Base-by-base conservation (phyloP, 257 asterid genomes). In the Verbena officinalis region DNA sequence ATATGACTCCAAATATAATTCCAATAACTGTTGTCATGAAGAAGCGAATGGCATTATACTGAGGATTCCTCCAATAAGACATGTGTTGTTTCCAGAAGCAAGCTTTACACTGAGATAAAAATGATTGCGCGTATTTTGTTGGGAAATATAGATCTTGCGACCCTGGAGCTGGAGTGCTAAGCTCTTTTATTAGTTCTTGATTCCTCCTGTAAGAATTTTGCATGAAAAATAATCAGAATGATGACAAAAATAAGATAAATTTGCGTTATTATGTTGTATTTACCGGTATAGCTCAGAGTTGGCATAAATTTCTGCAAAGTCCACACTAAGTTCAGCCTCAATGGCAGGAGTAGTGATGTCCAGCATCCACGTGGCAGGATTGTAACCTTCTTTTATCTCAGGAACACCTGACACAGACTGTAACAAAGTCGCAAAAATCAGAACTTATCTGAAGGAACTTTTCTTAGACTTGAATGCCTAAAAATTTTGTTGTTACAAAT, bases 351-450 rank as follows among this genome's bases (percentile, higher is more conserved):
- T 74, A 53, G 80, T 84, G 73, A 91, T 65, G 1, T 91, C 98
- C 55, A 91, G 69, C 98, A 91, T 89, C 96, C 96, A 91, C 2
- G 96, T 89, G 42, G 96, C 96, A 39, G 98, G 98, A 71, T 91
- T 91, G 21, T 36, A 54, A 55, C 90, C 98, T 69, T 86, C 95
- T 75, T 79, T 81, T 77, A 86, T 83, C 71, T 69, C 64, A 19
- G 95, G 85, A 65, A 89, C 88, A 42, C 96, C 98, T 1, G 84
- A 87, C 34, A 91, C 68, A 39, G 95, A 75, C 98, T 91, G 75
- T 27, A 58, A 53, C 59, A 46, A 9, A 55, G 14, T 43, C 21
- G 38, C 44, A 48, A 31, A 27, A 73, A 65, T 58, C 46, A 36
- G 7, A 55, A 53, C 51, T 2, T n/a, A n/a, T n/a, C n/a, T n/a